Evolutionary conservation across 371 early-diverging fungal species (phyloP), one percentile per base, ranked within the genome.

Genomic region (Gilbertella persicaria): DNA sequence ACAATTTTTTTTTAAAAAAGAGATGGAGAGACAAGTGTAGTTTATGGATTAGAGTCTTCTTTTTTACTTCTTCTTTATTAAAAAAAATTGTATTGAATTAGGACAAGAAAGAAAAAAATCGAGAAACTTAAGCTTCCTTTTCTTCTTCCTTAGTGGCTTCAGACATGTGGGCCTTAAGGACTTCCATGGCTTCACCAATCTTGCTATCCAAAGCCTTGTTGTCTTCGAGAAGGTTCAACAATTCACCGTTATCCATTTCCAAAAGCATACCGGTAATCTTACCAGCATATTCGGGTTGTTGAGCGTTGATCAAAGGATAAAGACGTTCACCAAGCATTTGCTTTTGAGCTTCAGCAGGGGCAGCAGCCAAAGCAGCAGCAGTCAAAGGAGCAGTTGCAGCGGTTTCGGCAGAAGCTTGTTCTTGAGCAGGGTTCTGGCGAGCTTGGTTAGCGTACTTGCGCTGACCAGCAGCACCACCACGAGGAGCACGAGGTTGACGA

Each of bases 251-350:
- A 67, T 97, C 96, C 97, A 97, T 97, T 80, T 98, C 98, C 53
- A 98, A 79, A 45, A 98, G 82, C 97, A 98, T 98, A 58, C 98
- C 98, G 14, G 98, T 98, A 67, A 98, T 93, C 90, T 98, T 98
- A 69, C 95, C 94, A 58, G 97, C 95, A 55, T 76, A 73, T 44
- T 84, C 83, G 53, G 86, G 87, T 69, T 92, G 84, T 63, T 73
- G 78, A 37, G 60, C 62, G 36, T 55, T 55, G 49, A 94, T 86
- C 43, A 85, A 72, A 26, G 97, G 96, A 80, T 90, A 98, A 53
- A 98, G 81, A 50, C 86, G 85, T 82, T 98, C 98, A 61, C 98
- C 98, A 26, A 98, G 85, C 79, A 91, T 85, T 64, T 90, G 93
- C 84, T 97, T 97, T 80, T 97, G 97, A 54, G 88, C 78, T 45